Conservation (phyloP, 2,329 filamentous ascomycete species). For the Neocucurbitaria cava region DNA sequence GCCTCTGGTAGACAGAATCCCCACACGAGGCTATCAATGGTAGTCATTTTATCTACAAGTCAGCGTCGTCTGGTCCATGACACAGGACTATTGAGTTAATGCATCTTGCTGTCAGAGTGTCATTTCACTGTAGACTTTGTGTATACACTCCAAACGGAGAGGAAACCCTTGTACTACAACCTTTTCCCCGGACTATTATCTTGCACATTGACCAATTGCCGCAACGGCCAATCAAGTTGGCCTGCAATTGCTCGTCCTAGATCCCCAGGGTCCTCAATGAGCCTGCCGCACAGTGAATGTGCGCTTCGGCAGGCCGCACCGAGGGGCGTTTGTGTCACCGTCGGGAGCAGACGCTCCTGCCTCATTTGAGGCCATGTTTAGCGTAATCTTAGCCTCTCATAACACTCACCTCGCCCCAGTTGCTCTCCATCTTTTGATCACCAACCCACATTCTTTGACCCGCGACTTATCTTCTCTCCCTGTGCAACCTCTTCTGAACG, state of each 20-base stretch:
- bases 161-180: not conserved
- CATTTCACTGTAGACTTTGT: not conserved
- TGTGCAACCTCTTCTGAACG: conserved; percentile 29
- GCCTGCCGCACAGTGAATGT: not conserved
- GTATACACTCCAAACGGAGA: not conserved
- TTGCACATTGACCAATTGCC: not conserved
- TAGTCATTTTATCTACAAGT: not conserved
- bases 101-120: not conserved
- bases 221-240: too few species aligned
- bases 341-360: conserved; percentile 9
- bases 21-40: not conserved
- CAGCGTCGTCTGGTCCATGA: not conserved
- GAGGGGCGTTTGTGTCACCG: not conserved
- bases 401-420: conserved; percentile 13
- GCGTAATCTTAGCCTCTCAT: conserved; percentile 19
- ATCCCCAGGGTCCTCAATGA: not conserved
- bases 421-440: conserved; percentile 18
- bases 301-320: not conserved
- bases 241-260: not conserved
- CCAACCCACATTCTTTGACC: conserved; percentile 29
- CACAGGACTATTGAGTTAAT: not conserved
- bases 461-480: conserved; percentile 24
- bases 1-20: not conserved
- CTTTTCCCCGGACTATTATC: not conserved
- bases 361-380: conserved; percentile 6